Conservation (phyloP, 2,329 filamentous ascomycete species). For the Thielaviopsis euricoi region DNA sequence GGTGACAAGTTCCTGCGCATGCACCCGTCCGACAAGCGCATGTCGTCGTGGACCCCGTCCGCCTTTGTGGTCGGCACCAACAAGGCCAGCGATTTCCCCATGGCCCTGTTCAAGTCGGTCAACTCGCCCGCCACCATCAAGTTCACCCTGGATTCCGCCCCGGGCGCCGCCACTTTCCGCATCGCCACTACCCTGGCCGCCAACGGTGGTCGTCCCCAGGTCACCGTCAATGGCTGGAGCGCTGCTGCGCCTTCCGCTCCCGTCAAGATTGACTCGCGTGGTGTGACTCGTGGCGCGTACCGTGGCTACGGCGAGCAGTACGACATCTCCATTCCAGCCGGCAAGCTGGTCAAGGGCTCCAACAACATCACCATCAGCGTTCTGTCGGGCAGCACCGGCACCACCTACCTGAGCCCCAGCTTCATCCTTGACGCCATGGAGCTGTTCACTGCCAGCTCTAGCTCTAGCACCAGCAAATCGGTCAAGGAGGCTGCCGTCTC, state of each 20-base stretch:
- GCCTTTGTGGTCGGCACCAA: slow-evolving; percentile 46
- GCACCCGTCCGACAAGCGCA: slow-evolving; percentile 50
- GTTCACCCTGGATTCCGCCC: slow-evolving; percentile 35
- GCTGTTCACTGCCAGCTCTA: slow-evolving; percentile 8
- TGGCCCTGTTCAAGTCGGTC: slow-evolving; percentile 46
- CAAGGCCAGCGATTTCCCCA: slow-evolving; percentile 37
- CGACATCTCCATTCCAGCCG: slow-evolving; percentile 40
- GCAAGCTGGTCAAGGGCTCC: slow-evolving; percentile 38
- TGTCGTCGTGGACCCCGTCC: slow-evolving; percentile 41
- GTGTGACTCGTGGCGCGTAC: slow-evolving; percentile 49
- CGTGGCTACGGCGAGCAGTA: slow-evolving; percentile 48
- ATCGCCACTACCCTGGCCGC: slow-evolving; percentile 50
- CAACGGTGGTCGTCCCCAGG: slow-evolving; percentile 39
- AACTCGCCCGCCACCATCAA: slow-evolving; percentile 45
- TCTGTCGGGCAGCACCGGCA: slow-evolving; percentile 40
- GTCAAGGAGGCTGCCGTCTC: background rate
- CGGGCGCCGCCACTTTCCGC: slow-evolving; percentile 40
- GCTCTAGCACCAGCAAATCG: background rate
- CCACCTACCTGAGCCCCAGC: slow-evolving; percentile 40
- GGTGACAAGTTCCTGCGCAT: slow-evolving; percentile 50
- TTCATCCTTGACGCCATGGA: slow-evolving; percentile 17
- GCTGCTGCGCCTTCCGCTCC: slow-evolving; percentile 34
- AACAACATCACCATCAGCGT: slow-evolving; percentile 48
- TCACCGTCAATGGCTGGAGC: slow-evolving; percentile 38
- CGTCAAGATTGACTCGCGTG: slow-evolving; percentile 45